Evolutionary conservation across 352 stramenopile species (phyloP).

Genomic region (Phytophthora palmivora): DNA sequence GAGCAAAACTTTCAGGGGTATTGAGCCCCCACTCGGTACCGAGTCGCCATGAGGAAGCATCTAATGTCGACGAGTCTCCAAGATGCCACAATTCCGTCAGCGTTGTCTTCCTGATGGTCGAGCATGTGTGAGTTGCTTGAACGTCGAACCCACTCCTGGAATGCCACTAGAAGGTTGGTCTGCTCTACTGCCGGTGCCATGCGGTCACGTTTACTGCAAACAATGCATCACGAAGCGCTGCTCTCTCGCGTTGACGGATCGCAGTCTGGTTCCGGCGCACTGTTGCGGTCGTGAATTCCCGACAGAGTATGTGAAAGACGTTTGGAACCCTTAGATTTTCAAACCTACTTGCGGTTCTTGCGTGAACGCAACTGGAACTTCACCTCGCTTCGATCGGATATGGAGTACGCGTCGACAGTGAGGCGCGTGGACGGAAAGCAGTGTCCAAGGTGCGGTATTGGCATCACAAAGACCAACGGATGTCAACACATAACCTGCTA

Average conservation of each 20-base stretch:
- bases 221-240: slow-evolving; percentile 38
- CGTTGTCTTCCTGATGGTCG: not conserved
- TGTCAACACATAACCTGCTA: slow-evolving; percentile 49
- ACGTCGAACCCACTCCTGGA: slow-evolving; percentile 2
- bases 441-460: slow-evolving; percentile 67
- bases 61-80: not conserved
- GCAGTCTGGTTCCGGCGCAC: slow-evolving; percentile 49
- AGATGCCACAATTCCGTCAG: not conserved
- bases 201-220: slow-evolving; percentile 38
- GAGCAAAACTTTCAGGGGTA: too few relatives aligned
- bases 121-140: slow-evolving; percentile 30
- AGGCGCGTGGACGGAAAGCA: slow-evolving; percentile 50
- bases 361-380: slow-evolving; percentile 45
- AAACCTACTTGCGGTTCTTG: slow-evolving; percentile 49
- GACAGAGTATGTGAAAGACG: slow-evolving; percentile 37
- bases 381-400: slow-evolving; percentile 52
- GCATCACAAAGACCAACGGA: slow-evolving; percentile 50
- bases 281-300: slow-evolving; percentile 73
- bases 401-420: slow-evolving; percentile 56
- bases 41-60: not conserved
- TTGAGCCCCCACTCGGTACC: too few relatives aligned
- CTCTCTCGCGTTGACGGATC: slow-evolving; percentile 43
- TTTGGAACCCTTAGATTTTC: slow-evolving; percentile 13
- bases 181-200: slow-evolving; percentile 23
- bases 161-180: not conserved